Percentiles rank a stretch among this genome's conserved stretches.
Evolutionary conservation across 2,329 filamentous ascomycete genomes (phyloP).

Genomic region (Nigrospora oryzae): DNA sequence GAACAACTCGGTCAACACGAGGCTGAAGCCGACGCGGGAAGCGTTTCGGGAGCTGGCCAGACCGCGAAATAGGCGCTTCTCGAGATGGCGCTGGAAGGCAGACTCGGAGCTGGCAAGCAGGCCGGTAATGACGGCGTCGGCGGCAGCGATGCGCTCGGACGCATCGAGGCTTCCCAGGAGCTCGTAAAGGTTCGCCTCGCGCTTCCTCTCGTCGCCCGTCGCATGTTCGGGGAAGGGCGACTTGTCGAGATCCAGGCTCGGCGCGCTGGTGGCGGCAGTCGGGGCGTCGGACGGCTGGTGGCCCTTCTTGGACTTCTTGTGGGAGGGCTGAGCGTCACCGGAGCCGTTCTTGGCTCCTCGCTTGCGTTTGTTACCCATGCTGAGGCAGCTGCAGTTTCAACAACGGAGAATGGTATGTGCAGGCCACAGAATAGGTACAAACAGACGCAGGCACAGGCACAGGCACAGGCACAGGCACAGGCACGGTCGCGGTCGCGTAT

Average conservation of each 20-base stretch:
- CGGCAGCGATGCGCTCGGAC: conserved; percentile 47
- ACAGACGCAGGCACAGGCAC: no score
- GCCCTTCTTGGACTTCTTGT: conserved; percentile 27
- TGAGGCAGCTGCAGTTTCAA: background rate
- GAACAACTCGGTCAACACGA: conserved; percentile 77
- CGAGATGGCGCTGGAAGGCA: conserved; percentile 49
- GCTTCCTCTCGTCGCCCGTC: conserved; percentile 42
- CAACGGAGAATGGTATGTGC: no score
- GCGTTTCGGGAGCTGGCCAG: conserved; percentile 86
- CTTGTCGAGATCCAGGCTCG: conserved; percentile 24
- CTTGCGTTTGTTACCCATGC: conserved; percentile 35
- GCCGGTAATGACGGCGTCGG: conserved; percentile 47
- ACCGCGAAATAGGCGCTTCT: conserved; percentile 70
- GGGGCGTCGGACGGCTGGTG: conserved; percentile 5
- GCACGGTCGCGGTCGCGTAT: no score
- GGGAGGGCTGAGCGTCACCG: conserved; percentile 17
- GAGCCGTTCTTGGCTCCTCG: conserved; percentile 21
- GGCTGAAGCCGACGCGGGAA: conserved; percentile 78
- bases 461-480: no score
- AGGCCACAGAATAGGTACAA: no score
- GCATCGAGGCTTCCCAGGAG: conserved; percentile 51
- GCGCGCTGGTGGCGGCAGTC: conserved; percentile 10
- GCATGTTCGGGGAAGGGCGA: conserved; percentile 41
- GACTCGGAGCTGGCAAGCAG: conserved; percentile 44
- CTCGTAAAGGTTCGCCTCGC: conserved; percentile 53